Evolutionary conservation across 768 basidiomycete species (phyloP), one percentile per base, ranked within the genome.

Genomic region (Rhodotorula diobovata): DNA sequence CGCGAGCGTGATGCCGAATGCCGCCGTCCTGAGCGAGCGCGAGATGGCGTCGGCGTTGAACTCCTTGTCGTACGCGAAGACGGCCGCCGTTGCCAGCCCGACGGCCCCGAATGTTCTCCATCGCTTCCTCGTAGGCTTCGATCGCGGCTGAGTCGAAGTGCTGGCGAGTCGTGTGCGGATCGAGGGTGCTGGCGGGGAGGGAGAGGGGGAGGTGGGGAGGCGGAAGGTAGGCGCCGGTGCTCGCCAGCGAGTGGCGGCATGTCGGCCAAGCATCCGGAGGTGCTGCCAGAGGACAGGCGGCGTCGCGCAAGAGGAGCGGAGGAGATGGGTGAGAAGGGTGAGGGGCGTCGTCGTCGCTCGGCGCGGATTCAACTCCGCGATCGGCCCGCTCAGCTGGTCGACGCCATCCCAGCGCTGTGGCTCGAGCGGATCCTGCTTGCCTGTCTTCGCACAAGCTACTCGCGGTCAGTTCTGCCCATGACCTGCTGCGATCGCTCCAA

Each of bases 1-100:
- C 12, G 89, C 88, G 58, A 91, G 88, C 69, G 86, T 78, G 20
- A 85, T 83, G 73, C 89, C 67, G 34, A 68, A 68, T n/a, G 56
- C 56, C 18, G 63, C 35, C 0, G 70, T 73, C 15, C 73, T 30
- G 1, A 71, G 21, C 6, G 71, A 68, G 23, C 76, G 20, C 16
- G 50, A 28, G 16, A 65, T 37, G 8, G 76, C 72, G 34, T 58
- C 63, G 12, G 69, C 76, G 30, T 70, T 69, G 50, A 64, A 32
- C 20, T 67, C 56, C 48, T 65, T 66, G 56, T 77, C 76, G 48
- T 71, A 75, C 34, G 61, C 32, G 46, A 53, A 15, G 15, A 53
- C 14, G n/a, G n/a, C 51, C 14, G 51, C 48, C 8, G 23, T 23
- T 7, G 23, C 48, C 8, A 50, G 48, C 48, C 48, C 48, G 23